Percentiles rank a stretch among this genome's conserved stretches.
Conservation (phyloP, 495 filamentous ascomycete genomes). For the Penicillium manginii region DNA sequence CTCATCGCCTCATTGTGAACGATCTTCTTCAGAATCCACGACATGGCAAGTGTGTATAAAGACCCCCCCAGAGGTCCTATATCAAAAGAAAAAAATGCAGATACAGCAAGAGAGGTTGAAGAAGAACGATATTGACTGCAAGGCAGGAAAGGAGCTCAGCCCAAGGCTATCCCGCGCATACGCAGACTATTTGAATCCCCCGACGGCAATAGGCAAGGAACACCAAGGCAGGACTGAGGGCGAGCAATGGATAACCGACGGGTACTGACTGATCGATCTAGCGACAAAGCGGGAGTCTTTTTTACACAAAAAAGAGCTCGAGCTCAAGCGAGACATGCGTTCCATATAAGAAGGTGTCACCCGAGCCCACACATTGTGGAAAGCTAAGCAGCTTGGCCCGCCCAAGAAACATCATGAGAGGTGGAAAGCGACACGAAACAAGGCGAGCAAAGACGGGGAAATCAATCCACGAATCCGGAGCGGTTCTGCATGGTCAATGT, state of each 20-base stretch:
- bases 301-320: neutral
- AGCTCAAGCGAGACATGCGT: neutral
- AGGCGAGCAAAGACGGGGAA: conserved; percentile 17
- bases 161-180: too few relatives aligned
- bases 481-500: neutral
- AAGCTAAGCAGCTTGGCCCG: too few relatives aligned
- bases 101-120: neutral
- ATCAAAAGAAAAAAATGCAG: conserved; percentile 2
- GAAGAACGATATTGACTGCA: neutral
- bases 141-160: neutral
- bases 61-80: conserved; percentile 1
- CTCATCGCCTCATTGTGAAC: conserved; percentile 82
- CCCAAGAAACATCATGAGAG: neutral
- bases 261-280: neutral
- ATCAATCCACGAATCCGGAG: conserved; percentile 29
- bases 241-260: neutral
- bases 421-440: conserved; percentile 3
- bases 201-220: neutral
- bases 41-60: conserved; percentile 23
- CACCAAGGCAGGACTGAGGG: too few relatives aligned
- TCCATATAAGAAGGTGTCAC: conserved; percentile 3
- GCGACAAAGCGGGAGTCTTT: neutral
- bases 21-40: conserved; percentile 61
- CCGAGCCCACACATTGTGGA: neutral
- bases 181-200: neutral